Conservation (phyloP, 2,329 filamentous ascomycete genomes). For the Fusarium annulatum region DNA sequence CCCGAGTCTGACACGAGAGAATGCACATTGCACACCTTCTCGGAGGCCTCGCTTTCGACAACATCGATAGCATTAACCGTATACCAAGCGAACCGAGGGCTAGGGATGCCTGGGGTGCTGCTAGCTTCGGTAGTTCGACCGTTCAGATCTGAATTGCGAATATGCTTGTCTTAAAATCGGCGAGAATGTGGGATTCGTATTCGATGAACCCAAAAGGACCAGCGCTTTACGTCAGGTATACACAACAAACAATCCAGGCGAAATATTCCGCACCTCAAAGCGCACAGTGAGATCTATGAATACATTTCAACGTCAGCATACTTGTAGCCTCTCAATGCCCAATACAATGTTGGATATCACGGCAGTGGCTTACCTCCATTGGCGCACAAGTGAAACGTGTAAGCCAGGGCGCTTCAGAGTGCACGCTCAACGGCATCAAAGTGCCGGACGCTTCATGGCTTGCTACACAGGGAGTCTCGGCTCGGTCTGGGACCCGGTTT, state of each 20-base stretch:
- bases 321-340: not conserved
- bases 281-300: not conserved
- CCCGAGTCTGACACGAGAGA: not conserved
- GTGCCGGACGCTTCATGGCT: constrained; percentile 6
- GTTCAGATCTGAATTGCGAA: constrained; percentile 10
- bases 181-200: not conserved
- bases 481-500: constrained; percentile 8
- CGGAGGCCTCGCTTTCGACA: not conserved
- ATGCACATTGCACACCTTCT: not conserved
- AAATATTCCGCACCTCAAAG: not conserved
- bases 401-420: not conserved
- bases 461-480: constrained; percentile 24
- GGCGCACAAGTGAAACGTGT: constrained; percentile 9
- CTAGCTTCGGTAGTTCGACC: constrained; percentile 19
- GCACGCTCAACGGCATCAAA: constrained; percentile 3
- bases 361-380: not conserved
- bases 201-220: not conserved
- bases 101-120: constrained; percentile 1
- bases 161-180: not conserved
- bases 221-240: not conserved
- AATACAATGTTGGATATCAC: not conserved
- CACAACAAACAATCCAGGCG: not conserved
- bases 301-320: not conserved
- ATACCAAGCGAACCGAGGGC: not conserved
- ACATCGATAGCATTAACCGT: not conserved